phyloP scores from a whole-genome alignment of 78 protist species.

The Cyanophora paradoxa region DNA sequence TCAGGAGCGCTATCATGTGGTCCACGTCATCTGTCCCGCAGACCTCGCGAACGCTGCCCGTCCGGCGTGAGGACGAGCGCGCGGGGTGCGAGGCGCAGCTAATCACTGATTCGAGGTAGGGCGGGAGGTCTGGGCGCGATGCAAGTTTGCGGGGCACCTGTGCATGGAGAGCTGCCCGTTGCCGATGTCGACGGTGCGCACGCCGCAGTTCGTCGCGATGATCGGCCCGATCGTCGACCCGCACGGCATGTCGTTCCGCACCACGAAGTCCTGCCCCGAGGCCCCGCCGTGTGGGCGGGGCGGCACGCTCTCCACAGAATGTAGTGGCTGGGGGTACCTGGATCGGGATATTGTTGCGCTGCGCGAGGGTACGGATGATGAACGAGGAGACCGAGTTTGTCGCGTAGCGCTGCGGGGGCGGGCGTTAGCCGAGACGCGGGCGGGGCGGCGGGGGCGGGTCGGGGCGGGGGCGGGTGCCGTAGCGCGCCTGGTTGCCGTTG shows the following conservation, averaged over 20 bases:
- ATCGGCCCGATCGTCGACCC: constrained; percentile 89
- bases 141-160: too few species aligned
- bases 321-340: too few species aligned
- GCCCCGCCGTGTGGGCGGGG: too few species aligned
- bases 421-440: too few species aligned
- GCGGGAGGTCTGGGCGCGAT: neutral
- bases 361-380: constrained; percentile 55
- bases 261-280: constrained; percentile 74
- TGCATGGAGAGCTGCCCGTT: constrained; percentile 86
- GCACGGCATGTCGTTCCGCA: constrained; percentile 84
- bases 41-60: constrained; percentile 57
- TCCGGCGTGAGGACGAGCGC: neutral
- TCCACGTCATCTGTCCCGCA: constrained; percentile 29
- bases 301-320: too few species aligned
- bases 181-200: constrained; percentile 84
- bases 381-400: constrained; percentile 53
- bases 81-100: neutral
- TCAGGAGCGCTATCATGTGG: neutral
- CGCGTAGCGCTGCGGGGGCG: constrained; percentile 72
- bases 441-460: too few species aligned
- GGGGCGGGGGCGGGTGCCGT: neutral
- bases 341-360: constrained; percentile 47
- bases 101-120: neutral
- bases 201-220: constrained; percentile 49
- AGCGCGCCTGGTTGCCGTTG: constrained; percentile 67